A percentile compares a stretch with the other conserved stretches of the same genome.
Conservation (phyloP, 345 rosid genomes). For the Heritiera fomes region DNA sequence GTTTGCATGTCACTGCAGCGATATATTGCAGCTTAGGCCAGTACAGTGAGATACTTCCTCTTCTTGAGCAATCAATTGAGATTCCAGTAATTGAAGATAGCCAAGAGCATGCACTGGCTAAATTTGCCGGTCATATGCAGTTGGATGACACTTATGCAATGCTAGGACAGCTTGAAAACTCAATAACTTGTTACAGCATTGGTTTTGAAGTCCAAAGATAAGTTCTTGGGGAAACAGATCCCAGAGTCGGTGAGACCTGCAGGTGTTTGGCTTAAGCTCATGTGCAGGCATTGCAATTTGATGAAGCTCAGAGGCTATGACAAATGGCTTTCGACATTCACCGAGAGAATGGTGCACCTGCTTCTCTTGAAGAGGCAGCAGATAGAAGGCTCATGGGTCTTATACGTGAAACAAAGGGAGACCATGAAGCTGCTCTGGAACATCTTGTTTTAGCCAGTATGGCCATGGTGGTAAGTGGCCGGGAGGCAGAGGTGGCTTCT, state of each 20-base stretch:
- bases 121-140: constrained; percentile 91
- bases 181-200: constrained; percentile 61
- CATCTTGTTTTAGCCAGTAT: constrained; percentile 86
- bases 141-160: constrained; percentile 85
- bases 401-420: constrained; percentile 77
- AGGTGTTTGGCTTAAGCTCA: constrained; percentile 80
- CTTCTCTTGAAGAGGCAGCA: constrained; percentile 78
- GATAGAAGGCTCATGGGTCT: constrained; percentile 92
- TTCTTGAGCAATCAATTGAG: constrained; percentile 65
- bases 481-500: constrained; percentile 74
- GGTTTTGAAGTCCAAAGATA: constrained; percentile 76
- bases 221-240: constrained; percentile 72
- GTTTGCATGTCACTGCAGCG: constrained; percentile 84
- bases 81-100: constrained; percentile 63
- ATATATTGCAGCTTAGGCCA: constrained; percentile 74
- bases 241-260: constrained; percentile 79
- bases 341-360: constrained; percentile 54
- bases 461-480: constrained; percentile 80
- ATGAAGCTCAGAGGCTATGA: constrained; percentile 66
- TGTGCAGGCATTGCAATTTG: constrained; percentile 76
- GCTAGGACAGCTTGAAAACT: constrained; percentile 77
- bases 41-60: constrained; percentile 73
- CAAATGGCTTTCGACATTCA: constrained; percentile 70
- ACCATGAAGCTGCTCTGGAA: constrained; percentile 81
- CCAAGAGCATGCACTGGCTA: constrained; percentile 78